Percentiles rank a stretch among this genome's conserved stretches.
These are phyloP conservation scores for Exophiala sp. DNA, from an alignment of 2,329 filamentous ascomycete species.

Conservation along the genomic window DNA sequence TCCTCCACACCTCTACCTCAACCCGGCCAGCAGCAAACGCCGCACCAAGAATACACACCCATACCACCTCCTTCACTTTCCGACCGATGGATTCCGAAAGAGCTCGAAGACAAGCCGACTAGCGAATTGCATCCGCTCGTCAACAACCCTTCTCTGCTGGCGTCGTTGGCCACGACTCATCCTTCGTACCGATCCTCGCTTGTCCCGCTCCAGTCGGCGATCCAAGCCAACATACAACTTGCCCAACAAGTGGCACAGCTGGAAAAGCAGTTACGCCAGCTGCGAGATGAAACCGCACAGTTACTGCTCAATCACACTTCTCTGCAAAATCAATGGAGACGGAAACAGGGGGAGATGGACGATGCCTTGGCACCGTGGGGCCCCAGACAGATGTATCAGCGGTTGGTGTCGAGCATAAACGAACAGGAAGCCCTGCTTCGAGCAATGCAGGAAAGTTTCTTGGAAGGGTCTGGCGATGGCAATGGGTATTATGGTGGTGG, in stretches of 20 bases:
- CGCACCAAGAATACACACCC: constrained; percentile 26
- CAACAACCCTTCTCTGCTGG: constrained; percentile 60
- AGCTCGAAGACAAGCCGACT: constrained; percentile 21
- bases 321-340: constrained; percentile 84
- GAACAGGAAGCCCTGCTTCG: constrained; percentile 78
- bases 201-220: constrained; percentile 56
- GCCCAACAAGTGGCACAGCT: constrained; percentile 45
- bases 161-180: constrained; percentile 70
- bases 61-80: constrained; percentile 25
- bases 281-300: constrained; percentile 66
- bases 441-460: constrained; percentile 86
- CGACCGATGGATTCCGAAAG: constrained; percentile 22
- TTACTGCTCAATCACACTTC: constrained; percentile 77
- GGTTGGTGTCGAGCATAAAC: constrained; percentile 65
- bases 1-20: constrained; percentile 29
- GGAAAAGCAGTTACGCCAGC: constrained; percentile 44
- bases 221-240: constrained; percentile 66
- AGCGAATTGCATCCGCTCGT: constrained; percentile 68
- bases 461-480: constrained; percentile 53
- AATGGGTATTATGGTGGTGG: constrained; percentile 38
- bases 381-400: constrained; percentile 77
- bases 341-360: constrained; percentile 86
- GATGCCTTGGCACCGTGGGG: constrained; percentile 75
- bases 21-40: constrained; percentile 8
- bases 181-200: constrained; percentile 63